phyloP scores from a whole-genome alignment of 148 eudicot species.

The Diospyros kaki region DNA sequence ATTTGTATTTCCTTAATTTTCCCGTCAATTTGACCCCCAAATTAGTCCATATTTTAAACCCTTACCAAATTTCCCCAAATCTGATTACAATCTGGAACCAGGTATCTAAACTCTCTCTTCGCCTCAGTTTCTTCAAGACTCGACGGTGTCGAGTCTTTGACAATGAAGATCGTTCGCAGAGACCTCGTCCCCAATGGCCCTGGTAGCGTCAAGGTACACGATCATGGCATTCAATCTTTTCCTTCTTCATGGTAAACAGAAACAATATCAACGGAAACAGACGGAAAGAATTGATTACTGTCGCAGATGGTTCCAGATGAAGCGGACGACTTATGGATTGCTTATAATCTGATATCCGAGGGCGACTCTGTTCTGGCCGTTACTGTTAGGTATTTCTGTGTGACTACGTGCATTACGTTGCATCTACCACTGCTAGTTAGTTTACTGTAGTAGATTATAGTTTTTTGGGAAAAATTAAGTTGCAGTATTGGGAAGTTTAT shows the following conservation, averaged over 20 bases:
- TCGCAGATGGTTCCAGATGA: constrained; percentile 82
- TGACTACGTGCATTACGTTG: neutral
- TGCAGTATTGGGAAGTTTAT: neutral
- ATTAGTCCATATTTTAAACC: no score
- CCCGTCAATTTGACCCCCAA: no score
- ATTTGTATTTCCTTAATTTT: no score
- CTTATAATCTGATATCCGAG: constrained; percentile 73
- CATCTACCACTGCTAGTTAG: neutral
- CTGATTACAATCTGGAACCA: no score
- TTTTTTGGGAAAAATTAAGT: neutral
- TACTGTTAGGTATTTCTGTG: constrained; percentile 65
- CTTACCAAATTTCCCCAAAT: no score
- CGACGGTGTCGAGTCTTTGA: neutral
- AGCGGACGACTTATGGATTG: constrained; percentile 86
- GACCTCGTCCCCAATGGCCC: constrained; percentile 61
- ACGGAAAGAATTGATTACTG: neutral
- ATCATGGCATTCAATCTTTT: neutral
- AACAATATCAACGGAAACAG: neutral
- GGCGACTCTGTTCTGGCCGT: constrained; percentile 69
- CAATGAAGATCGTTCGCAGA: constrained; percentile 72
- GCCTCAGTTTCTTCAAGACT: neutral
- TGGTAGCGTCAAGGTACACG: constrained; percentile 71
- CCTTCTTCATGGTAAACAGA: no score
- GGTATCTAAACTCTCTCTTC: no score
- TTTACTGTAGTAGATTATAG: neutral